Evolutionary conservation across 352 stramenopile genomes (phyloP).

Genomic region (Phytophthora meadii): DNA sequence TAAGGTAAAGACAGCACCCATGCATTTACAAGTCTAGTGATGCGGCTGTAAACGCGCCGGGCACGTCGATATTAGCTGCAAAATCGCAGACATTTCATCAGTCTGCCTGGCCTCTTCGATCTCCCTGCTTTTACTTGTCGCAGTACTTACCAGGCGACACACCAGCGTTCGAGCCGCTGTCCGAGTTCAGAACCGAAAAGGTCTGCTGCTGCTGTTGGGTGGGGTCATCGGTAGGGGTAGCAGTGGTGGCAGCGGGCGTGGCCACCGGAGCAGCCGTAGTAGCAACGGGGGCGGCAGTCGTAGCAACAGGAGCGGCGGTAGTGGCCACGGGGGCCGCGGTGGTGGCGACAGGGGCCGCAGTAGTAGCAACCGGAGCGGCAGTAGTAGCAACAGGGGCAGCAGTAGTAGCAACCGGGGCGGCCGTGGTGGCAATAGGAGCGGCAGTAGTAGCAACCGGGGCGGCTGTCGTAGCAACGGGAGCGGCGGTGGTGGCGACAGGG

Average conservation of each 20-base stretch:
- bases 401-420: background rate
- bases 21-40: conserved; percentile 23
- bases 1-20: conserved; percentile 13
- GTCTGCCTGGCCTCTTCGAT: conserved; percentile 3
- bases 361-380: conserved; percentile 15
- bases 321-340: conserved; percentile 2
- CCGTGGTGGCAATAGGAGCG: background rate
- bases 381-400: conserved; percentile 4
- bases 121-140: conserved; percentile 22
- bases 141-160: conserved; percentile 33
- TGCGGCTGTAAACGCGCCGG: conserved; percentile 11
- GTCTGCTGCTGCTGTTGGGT: conserved; percentile 26
- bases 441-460: conserved; percentile 11
- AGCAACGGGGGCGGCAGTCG: conserved; percentile 17
- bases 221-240: conserved; percentile 6
- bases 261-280: conserved; percentile 1
- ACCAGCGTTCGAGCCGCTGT: conserved; percentile 8
- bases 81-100: conserved; percentile 13
- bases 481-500: background rate
- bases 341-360: background rate
- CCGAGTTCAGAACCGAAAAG: conserved; percentile 22
- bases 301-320: conserved; percentile 4
- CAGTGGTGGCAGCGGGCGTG: background rate
- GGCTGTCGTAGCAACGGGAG: conserved; percentile 4
- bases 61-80: conserved; percentile 29